These are phyloP conservation scores for Rhododendron simsii DNA, from an alignment of 148 eudicot species.

Conservation along the genomic window DNA sequence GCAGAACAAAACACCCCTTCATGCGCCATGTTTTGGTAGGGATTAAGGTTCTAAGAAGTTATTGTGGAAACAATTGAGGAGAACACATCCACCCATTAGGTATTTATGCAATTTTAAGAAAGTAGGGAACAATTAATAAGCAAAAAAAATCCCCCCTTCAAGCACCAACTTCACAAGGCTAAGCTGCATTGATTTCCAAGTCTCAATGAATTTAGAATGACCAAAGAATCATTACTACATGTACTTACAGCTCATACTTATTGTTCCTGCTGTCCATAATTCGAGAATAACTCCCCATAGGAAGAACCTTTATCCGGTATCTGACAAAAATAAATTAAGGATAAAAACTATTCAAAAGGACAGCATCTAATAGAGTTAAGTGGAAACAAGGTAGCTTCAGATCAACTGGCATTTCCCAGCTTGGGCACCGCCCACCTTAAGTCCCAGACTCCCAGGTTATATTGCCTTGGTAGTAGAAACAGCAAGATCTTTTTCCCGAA, in stretches of 20 bases:
- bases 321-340: slow-evolving; percentile 38
- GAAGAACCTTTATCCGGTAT: slow-evolving; percentile 81
- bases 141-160: background rate
- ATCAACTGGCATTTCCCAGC: background rate
- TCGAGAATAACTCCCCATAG: slow-evolving; percentile 96
- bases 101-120: too few species aligned
- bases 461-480: background rate
- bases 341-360: background rate
- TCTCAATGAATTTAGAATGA: background rate
- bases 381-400: background rate
- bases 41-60: too few species aligned
- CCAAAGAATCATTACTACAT: background rate
- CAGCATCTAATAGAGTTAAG: background rate
- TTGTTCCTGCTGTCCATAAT: slow-evolving; percentile 84
- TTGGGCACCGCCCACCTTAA: background rate
- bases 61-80: too few species aligned
- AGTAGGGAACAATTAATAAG: background rate
- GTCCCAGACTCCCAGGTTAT: background rate
- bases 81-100: too few species aligned
- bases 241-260: slow-evolving; percentile 85
- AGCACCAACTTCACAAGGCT: background rate
- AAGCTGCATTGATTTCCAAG: background rate
- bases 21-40: too few species aligned
- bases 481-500: background rate
- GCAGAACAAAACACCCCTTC: too few species aligned